phyloP scores from a whole-genome alignment of 2,329 filamentous ascomycete species.

The Geoglossum cookeanum region DNA sequence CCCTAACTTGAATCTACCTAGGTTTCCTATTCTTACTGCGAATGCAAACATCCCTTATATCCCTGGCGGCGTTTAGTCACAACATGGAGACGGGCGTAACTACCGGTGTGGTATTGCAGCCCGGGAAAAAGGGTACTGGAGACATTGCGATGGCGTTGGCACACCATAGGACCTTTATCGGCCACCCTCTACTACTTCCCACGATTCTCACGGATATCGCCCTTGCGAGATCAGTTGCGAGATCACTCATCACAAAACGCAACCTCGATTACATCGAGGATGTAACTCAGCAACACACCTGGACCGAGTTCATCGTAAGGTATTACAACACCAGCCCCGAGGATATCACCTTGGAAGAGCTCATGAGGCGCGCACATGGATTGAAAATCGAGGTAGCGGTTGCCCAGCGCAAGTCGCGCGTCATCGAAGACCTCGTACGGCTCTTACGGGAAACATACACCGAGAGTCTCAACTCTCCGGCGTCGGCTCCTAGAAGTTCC shows the following conservation, averaged over 20 bases:
- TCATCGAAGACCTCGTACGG: neutral
- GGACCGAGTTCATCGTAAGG: neutral
- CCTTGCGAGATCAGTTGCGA: neutral
- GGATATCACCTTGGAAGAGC: neutral
- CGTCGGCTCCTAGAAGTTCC: too few relatives aligned
- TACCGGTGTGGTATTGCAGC: neutral
- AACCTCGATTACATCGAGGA: neutral
- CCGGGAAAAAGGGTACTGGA: neutral
- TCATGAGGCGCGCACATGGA: neutral
- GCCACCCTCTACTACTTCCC: neutral
- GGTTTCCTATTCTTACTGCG: neutral
- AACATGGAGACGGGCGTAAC: neutral
- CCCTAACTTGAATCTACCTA: neutral
- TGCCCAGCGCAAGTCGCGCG: neutral
- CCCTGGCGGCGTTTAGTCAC: neutral
- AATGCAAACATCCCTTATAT: neutral
- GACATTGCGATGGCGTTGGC: neutral
- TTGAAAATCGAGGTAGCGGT: neutral
- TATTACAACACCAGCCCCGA: too few relatives aligned
- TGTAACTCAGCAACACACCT: neutral
- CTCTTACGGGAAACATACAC: neutral
- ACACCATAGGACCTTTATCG: neutral
- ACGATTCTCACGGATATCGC: neutral
- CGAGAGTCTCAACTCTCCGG: too few relatives aligned
- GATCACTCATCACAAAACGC: neutral